A percentile compares a stretch with the other conserved stretches of the same genome.
These are phyloP conservation scores for Hanseniaspora singularis DNA, from an alignment of 805 yeast genomes.

Conservation along the genomic window DNA sequence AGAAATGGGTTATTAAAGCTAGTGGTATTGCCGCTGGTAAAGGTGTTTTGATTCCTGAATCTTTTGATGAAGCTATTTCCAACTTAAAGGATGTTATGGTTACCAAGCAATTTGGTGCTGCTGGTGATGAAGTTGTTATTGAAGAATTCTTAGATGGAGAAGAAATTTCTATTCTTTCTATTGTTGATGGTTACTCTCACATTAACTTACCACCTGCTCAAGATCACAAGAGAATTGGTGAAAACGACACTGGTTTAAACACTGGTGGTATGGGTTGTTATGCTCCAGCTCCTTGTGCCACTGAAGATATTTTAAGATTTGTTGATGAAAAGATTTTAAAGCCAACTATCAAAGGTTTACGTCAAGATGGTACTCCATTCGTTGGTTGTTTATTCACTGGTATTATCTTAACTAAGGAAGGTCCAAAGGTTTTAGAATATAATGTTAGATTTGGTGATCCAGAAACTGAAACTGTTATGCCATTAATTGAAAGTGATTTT, in stretches of 20 bases:
- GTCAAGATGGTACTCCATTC: constrained; percentile 89
- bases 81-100: constrained; percentile 86
- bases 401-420: constrained; percentile 72
- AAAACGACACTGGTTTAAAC: constrained; percentile 86
- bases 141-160: constrained; percentile 96
- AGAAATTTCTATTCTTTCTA: constrained; percentile 82
- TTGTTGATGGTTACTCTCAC: constrained; percentile 86
- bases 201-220: constrained; percentile 93
- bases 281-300: constrained; percentile 94
- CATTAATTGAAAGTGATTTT: constrained; percentile 70
- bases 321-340: constrained; percentile 67
- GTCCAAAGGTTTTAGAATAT: constrained; percentile 92
- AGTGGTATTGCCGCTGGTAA: constrained; percentile 98
- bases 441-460: constrained; percentile 99
- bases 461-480: constrained; percentile 93
- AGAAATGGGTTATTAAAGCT: constrained; percentile 85
- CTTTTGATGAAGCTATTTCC: constrained; percentile 68
- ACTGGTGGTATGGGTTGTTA: constrained; percentile 99
- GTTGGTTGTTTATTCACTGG: constrained; percentile 94
- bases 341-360: constrained; percentile 93
- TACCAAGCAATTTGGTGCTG: constrained; percentile 74
- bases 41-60: constrained; percentile 87
- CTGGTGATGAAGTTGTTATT: constrained; percentile 89
- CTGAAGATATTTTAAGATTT: constrained; percentile 54
- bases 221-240: constrained; percentile 92